These are phyloP conservation scores for Chaetomium globosum DNA, from an alignment of 2,329 filamentous ascomycete species.

Conservation along the genomic window DNA sequence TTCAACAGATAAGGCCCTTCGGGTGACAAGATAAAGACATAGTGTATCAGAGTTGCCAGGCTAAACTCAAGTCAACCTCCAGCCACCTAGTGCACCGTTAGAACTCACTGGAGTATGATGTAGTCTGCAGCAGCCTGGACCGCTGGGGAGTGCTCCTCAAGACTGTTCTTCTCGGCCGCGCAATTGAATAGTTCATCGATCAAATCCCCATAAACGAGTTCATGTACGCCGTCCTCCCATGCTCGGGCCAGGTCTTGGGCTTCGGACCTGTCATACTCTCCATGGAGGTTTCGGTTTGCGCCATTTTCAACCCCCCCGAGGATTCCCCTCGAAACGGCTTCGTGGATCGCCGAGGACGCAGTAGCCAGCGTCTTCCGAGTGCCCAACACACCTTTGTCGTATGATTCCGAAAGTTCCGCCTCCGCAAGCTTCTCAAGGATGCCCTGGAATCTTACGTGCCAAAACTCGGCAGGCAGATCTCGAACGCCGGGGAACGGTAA, in stretches of 20 bases:
- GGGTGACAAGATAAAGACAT: conserved; percentile 70
- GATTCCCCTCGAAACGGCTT: conserved; percentile 67
- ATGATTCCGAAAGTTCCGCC: conserved; percentile 76
- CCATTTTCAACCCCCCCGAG: conserved; percentile 60
- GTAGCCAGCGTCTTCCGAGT: conserved; percentile 75
- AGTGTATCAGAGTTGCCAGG: conserved; percentile 73
- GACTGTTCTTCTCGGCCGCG: conserved; percentile 60
- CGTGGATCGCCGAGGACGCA: conserved; percentile 68
- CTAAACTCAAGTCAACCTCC: conserved; percentile 46
- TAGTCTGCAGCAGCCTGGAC: conserved; percentile 68
- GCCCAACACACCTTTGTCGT: conserved; percentile 75
- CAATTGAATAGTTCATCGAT: conserved; percentile 67
- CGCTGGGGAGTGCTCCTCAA: conserved; percentile 65
- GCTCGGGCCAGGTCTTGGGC: conserved; percentile 63
- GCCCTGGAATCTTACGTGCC: conserved; percentile 62
- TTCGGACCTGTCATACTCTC: conserved; percentile 59
- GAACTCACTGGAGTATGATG: conserved; percentile 67
- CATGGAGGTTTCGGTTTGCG: conserved; percentile 34
- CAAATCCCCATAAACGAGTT: conserved; percentile 68
- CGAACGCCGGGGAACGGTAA: conserved; percentile 67
- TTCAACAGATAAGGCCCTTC: conserved; percentile 75
- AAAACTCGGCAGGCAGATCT: conserved; percentile 66
- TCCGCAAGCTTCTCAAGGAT: conserved; percentile 64
- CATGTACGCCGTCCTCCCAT: conserved; percentile 68
- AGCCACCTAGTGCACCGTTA: not conserved